Base-by-base conservation (phyloP, 2,329 filamentous ascomycete species). In the Fusarium phyllophilum region DNA sequence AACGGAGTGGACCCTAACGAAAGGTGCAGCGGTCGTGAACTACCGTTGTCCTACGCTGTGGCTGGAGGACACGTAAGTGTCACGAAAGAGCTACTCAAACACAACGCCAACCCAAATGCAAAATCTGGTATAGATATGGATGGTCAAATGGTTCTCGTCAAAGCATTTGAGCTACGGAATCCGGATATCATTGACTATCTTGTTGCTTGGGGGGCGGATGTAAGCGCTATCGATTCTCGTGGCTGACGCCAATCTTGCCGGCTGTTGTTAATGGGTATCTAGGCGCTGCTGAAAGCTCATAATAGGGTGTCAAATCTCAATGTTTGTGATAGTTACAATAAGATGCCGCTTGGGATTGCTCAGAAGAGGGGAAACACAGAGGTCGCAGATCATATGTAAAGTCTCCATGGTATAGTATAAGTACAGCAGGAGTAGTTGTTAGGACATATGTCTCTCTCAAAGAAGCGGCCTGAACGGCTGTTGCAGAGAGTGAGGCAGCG, bases 251-350 rank as follows among this genome's bases (percentile, higher is more conserved):
- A 17, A 7, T 17, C 5, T 42, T 24, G 8, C n/a, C 14, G 3
- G 1, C 9, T 44, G 1, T 11, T 44, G 1, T 7, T 0, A 7
- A 44, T 6, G n/a, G 9, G 14, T 1, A 17, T 12, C 5, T 11
- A 24, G 15, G 9, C 15, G n/a, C 3, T 44, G 6, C n/a, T 17
- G n/a, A 24, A 24, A 17, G n/a, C 9, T 12, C 41, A 44, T 12
- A 11, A 24, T 24, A 18, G 6, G 4, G 6, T 44, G 15, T 4
- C 5, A 44, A 24, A 44, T 44, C 41, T 12, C 9, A 17, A 17
- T 44, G n/a, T 44, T 17, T 24, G 41, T 41, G 38, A 41, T 41
- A 41, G 20, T 22, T 41, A 41, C 12, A 24, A 17, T 24, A 24
- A 24, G 14, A 6, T 24, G n/a, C 8, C 8, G 41, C 8, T 24